Base-by-base conservation (phyloP, 345 rosid species). In the Chamaenerion angustifolium region DNA sequence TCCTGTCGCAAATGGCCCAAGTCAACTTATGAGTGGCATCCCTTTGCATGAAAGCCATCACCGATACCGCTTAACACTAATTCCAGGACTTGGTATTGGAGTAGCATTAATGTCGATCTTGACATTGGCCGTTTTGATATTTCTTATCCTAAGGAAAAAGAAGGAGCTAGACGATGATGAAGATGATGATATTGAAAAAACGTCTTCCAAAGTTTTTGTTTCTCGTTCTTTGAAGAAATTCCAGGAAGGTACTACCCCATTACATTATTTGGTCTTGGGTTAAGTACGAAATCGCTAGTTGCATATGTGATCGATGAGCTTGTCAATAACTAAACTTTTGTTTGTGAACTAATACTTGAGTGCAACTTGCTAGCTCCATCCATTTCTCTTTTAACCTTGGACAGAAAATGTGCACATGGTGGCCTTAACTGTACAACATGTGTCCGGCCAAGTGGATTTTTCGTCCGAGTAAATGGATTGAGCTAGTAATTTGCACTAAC, bases 71-170 rank as follows among this genome's bases (percentile, higher is more conserved):
- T 71, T 92, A 66, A 78, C 81, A 4, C 47, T 74, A 53, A 60
- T 82, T 70, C 95, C 78, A 13, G 59, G 58, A 35, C 56, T 83
- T 57, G 98, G 96, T 53, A 74, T 86, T 49, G 85, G 74, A 43
- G 76, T 90, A 50, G 82, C 83, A 19, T 69, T 62, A 27, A 62
- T 71, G 57, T 71, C 95, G 56, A 45, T 83, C 56, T 25, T 66
- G 57, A 76, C 81, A 79, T 71, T 86, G 47, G 63, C 60, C 40
- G 66, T 86, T 52, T 66, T 90, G 68, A 58, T 86, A 59, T 50
- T 83, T 64, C 88, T 90, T 58, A 90, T 86, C 65, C 78, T 56
- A 49, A 68, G 68, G 60, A 86, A 83, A 62, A 80, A 62, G 59
- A 71, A 57, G 61, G 95, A 80, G 63, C 73, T 86, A 49, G 73